Conservation (phyloP, 2,329 filamentous ascomycete genomes). For the Ophiostoma ulmi region DNA sequence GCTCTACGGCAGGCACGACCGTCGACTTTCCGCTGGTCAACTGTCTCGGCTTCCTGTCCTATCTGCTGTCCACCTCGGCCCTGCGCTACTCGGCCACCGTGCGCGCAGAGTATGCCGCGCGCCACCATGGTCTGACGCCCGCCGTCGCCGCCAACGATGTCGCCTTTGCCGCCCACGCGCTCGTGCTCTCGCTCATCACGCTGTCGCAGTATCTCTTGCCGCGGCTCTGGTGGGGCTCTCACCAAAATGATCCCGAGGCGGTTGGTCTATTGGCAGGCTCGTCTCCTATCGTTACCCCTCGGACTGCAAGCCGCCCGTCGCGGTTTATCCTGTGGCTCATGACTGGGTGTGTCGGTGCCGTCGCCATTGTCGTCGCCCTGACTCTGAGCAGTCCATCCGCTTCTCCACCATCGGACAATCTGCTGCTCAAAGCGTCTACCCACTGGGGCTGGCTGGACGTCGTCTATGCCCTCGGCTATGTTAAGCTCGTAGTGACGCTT, state of each 20-base stretch:
- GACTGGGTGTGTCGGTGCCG: conserved; percentile 59
- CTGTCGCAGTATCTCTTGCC: conserved; percentile 72
- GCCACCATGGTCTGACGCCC: conserved; percentile 69
- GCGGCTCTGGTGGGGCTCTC: conserved; percentile 57
- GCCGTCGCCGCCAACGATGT: conserved; percentile 89
- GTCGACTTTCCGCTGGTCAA: conserved; percentile 84
- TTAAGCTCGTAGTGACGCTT: conserved; percentile 82
- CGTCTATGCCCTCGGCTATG: conserved; percentile 68
- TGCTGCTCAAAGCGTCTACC: conserved; percentile 32
- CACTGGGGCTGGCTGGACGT: conserved; percentile 60
- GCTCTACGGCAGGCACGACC: conserved; percentile 75
- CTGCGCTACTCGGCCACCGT: conserved; percentile 78
- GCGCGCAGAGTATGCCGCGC: conserved; percentile 73
- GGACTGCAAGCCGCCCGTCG: conserved; percentile 46
- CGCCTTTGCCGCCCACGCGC: conserved; percentile 76
- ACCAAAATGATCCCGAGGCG: background rate
- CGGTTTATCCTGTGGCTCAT: conserved; percentile 63
- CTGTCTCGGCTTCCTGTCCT: conserved; percentile 62
- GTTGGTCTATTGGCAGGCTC: background rate
- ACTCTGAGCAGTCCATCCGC: no score
- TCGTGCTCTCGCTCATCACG: conserved; percentile 65
- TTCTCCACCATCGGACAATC: background rate
- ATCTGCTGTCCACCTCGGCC: conserved; percentile 66
- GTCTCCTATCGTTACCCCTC: background rate
- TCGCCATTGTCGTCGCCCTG: conserved; percentile 47